Evolutionary conservation across 164 flowering plant genomes (phyloP).

Genomic region (Nelumbo lutea): DNA sequence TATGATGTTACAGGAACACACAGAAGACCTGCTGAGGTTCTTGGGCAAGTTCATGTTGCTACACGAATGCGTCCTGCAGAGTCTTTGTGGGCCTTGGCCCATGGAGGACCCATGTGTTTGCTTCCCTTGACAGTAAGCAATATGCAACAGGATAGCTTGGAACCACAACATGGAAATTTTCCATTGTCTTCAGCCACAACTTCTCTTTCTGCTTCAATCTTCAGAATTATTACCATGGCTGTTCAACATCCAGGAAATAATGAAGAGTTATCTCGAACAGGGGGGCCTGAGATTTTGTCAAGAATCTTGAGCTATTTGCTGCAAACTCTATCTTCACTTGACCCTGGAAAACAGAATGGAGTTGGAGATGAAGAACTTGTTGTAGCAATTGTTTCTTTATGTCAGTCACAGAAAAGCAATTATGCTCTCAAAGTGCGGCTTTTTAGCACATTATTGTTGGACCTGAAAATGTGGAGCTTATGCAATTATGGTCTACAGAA

Average conservation of each 20-base stretch:
- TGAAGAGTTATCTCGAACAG: conserved; percentile 73
- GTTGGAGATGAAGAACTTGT: conserved; percentile 93
- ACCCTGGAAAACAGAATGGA: conserved; percentile 50
- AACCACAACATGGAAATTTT: conserved; percentile 55
- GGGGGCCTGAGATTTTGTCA: conserved; percentile 88
- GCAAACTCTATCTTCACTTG: conserved; percentile 65
- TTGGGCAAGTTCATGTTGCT: conserved; percentile 97
- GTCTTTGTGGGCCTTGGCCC: conserved; percentile 92
- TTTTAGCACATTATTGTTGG: conserved; percentile 75
- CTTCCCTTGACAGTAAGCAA: conserved; percentile 75
- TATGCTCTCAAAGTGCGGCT: conserved; percentile 86
- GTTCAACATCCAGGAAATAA: conserved; percentile 83
- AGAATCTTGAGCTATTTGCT: conserved; percentile 71
- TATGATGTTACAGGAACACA: conserved; percentile 52
- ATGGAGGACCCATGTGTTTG: conserved; percentile 95
- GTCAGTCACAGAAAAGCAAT: conserved; percentile 81
- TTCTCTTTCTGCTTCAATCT: conserved; percentile 79
- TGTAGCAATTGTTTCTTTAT: conserved; percentile 79
- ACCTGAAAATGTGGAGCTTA: conserved; percentile 90
- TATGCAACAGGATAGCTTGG: conserved; percentile 64
- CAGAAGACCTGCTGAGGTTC: conserved; percentile 97
- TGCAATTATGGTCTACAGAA: conserved; percentile 97
- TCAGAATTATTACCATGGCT: conserved; percentile 79
- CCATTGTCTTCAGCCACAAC: conserved; percentile 57
- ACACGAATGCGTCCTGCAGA: conserved; percentile 74